These are phyloP conservation scores for Sporothrix humicola DNA, from an alignment of 2,329 filamentous ascomycete genomes.

Conservation along the genomic window DNA sequence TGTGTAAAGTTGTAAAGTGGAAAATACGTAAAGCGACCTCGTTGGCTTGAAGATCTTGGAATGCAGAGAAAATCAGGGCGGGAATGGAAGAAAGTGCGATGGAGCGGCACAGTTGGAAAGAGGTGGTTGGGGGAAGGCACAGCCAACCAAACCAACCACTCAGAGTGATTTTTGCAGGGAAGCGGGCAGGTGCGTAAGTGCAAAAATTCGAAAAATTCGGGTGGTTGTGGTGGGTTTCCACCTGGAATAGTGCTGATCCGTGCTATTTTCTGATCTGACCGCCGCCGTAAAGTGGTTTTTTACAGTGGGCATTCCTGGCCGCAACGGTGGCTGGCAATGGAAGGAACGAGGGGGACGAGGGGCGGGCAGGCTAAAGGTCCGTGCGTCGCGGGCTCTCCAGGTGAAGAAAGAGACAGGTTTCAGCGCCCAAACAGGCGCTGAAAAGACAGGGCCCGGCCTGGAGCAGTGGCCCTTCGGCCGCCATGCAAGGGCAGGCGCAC, in stretches of 20 bases:
- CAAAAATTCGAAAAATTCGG: constrained; percentile 15
- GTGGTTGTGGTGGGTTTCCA: constrained; percentile 32
- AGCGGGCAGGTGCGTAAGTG: constrained; percentile 24
- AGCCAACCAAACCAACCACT: constrained; percentile 36
- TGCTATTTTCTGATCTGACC: neutral
- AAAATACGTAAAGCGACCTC: constrained; percentile 17
- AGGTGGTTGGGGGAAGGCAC: constrained; percentile 35
- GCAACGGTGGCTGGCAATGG: constrained; percentile 30
- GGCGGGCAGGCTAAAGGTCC: constrained; percentile 18
- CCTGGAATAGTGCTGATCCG: constrained; percentile 20
- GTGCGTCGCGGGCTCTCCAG: constrained; percentile 21
- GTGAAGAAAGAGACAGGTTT: constrained; percentile 4
- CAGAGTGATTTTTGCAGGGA: constrained; percentile 30
- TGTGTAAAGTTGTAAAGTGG: constrained; percentile 12
- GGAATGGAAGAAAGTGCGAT: constrained; percentile 28
- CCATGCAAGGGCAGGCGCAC: constrained; percentile 18
- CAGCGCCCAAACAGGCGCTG: constrained; percentile 21
- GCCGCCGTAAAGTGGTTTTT: neutral
- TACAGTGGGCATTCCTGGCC: constrained; percentile 9
- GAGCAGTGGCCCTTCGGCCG: neutral
- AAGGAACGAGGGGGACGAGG: constrained; percentile 27
- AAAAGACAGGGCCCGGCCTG: neutral
- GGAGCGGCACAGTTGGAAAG: constrained; percentile 26
- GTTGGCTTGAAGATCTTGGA: constrained; percentile 31
- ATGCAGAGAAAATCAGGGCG: constrained; percentile 21